These are phyloP conservation scores for Cylindrodendrum hubeiense DNA, from an alignment of 2,329 filamentous ascomycete genomes.

Conservation along the genomic window DNA sequence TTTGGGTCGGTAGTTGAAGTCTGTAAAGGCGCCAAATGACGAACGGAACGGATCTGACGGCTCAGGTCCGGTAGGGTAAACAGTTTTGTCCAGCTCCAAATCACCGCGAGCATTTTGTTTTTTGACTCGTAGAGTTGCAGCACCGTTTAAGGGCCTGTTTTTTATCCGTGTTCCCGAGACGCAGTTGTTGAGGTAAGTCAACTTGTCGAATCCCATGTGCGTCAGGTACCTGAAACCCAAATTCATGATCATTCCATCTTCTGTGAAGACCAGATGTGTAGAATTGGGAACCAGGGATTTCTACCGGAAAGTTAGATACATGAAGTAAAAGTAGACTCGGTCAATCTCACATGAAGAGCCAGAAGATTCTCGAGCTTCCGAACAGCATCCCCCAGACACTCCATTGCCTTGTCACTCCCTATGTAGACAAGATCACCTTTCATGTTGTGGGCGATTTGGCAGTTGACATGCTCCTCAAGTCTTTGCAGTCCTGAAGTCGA, in stretches of 20 bases:
- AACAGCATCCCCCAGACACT: slow-evolving; percentile 27
- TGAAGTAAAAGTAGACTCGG: not conserved
- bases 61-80: slow-evolving; percentile 10
- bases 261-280: slow-evolving; percentile 43
- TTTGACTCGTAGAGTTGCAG: slow-evolving; percentile 38
- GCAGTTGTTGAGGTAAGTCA: slow-evolving; percentile 41
- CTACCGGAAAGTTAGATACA: slow-evolving; percentile 34
- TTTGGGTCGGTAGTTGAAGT: slow-evolving; percentile 35
- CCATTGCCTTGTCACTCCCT: slow-evolving; percentile 29
- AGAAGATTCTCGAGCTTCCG: slow-evolving; percentile 39
- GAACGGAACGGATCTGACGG: not conserved
- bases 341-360: slow-evolving; percentile 29
- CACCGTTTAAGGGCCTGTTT: slow-evolving; percentile 30
- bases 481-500: slow-evolving; percentile 23
- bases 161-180: slow-evolving; percentile 17
- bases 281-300: slow-evolving; percentile 5
- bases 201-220: slow-evolving; percentile 40
- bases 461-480: slow-evolving; percentile 25
- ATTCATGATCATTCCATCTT: slow-evolving; percentile 11
- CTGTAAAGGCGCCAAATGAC: slow-evolving; percentile 30
- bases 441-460: slow-evolving; percentile 46
- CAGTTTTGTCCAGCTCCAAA: slow-evolving; percentile 19
- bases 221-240: slow-evolving; percentile 44
- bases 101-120: slow-evolving; percentile 10
- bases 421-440: slow-evolving; percentile 45